Percentiles rank a stretch among this genome's conserved stretches.
Conservation (phyloP, 1,284 basidiomycete species). For the Boletus sp. region DNA sequence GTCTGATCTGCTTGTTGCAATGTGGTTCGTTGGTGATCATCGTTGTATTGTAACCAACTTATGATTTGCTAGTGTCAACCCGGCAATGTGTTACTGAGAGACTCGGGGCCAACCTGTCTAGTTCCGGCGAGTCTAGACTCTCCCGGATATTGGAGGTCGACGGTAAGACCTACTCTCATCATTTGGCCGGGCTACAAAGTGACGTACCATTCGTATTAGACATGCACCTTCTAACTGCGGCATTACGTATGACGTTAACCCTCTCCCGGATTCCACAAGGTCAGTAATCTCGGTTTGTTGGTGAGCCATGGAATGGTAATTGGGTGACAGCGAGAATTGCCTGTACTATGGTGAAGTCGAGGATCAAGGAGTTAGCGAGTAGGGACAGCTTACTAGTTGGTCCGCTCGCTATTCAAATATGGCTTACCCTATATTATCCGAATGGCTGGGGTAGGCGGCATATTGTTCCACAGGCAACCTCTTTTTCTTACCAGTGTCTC, state of each 20-base stretch:
- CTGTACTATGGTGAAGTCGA: constrained; percentile 17
- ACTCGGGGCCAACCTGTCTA: fast-evolving
- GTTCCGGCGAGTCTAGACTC: constrained; percentile 14
- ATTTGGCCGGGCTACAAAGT: too few relatives aligned
- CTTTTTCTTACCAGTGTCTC: neutral
- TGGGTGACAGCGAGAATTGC: constrained; percentile 1
- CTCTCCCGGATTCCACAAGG: constrained; percentile 23
- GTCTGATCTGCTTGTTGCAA: constrained; percentile 23
- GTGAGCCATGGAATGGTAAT: neutral
- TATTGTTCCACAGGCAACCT: neutral
- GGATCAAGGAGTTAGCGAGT: constrained; percentile 24
- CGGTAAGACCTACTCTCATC: constrained; percentile 3
- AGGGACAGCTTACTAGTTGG: constrained; percentile 18
- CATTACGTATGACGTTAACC: constrained; percentile 26
- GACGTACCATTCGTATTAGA: constrained; percentile 13
- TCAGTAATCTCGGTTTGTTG: neutral
- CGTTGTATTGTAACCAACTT: neutral
- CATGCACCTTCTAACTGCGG: constrained; percentile 11
- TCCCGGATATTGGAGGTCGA: constrained; percentile 19
- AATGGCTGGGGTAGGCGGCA: constrained; percentile 8
- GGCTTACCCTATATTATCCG: constrained; percentile 16
- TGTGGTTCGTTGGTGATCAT: constrained; percentile 19
- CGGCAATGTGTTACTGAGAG: neutral
- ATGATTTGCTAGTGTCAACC: constrained; percentile 18
- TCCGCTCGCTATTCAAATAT: constrained; percentile 27